phyloP scores from a whole-genome alignment of 2,329 filamentous ascomycete species.

The Aspergillus ruber region DNA sequence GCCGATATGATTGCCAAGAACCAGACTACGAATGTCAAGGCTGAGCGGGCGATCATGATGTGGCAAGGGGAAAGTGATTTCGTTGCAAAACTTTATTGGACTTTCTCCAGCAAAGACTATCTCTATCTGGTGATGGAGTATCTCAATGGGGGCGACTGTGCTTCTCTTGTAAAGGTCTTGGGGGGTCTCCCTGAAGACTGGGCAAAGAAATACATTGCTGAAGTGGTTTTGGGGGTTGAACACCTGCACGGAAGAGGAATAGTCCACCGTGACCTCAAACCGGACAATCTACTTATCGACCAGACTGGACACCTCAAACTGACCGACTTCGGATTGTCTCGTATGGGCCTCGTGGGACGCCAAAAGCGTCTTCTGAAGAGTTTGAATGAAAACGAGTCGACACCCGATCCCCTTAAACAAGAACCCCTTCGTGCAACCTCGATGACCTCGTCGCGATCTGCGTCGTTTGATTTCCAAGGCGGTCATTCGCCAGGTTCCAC shows the following conservation, averaged over 20 bases:
- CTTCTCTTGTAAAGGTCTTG: constrained; percentile 89
- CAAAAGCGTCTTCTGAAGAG: constrained; percentile 86
- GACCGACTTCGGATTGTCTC: constrained; percentile 93
- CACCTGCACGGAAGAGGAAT: constrained; percentile 91
- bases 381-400: constrained; percentile 61
- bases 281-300: constrained; percentile 94
- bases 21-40: constrained; percentile 97
- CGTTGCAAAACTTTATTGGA: constrained; percentile 98
- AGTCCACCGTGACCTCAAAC: constrained; percentile 93
- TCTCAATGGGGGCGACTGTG: constrained; percentile 93
- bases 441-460: constrained; percentile 81
- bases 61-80: constrained; percentile 99
- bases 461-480: constrained; percentile 83
- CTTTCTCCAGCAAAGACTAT: constrained; percentile 98
- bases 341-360: constrained; percentile 93
- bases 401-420: constrained; percentile 84
- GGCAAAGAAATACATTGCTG: constrained; percentile 95
- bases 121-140: constrained; percentile 99
- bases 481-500: constrained; percentile 76
- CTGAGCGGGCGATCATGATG: constrained; percentile 99
- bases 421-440: constrained; percentile 85
- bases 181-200: constrained; percentile 92
- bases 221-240: constrained; percentile 94
- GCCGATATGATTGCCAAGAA: constrained; percentile 99
- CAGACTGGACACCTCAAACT: constrained; percentile 94